A percentile compares a stretch with the other conserved stretches of the same genome.
Conservation (phyloP, 2,329 filamentous ascomycete species). For the Colletotrichum godetiae region DNA sequence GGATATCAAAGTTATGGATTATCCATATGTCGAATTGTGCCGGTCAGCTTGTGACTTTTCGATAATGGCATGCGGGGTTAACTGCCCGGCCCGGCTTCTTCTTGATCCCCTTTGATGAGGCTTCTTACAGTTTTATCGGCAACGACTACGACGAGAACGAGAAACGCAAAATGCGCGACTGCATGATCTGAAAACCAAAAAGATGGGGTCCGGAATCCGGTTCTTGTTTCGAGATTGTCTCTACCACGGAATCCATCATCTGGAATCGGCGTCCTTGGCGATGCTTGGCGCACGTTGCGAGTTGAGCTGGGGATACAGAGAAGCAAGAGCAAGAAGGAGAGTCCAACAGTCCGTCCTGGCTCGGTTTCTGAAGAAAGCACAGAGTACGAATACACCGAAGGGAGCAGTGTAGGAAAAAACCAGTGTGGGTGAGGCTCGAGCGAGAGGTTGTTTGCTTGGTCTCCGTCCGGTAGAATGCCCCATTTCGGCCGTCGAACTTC, state of each 20-base stretch:
- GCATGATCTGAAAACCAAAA: neutral
- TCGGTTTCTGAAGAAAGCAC: neutral
- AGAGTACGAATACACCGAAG: neutral
- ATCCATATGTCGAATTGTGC: neutral
- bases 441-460: neutral
- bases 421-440: neutral
- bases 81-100: neutral
- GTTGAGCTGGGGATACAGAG: constrained; percentile 7
- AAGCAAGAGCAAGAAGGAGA: neutral
- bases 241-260: constrained; percentile 19
- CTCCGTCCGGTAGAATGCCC: neutral
- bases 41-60: neutral
- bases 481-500: neutral
- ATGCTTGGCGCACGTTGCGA: constrained; percentile 33
- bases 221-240: constrained; percentile 26
- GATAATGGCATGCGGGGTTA: neutral
- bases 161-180: constrained; percentile 7
- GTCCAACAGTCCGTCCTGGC: neutral
- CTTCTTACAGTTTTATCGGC: neutral
- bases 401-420: neutral
- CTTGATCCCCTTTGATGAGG: neutral
- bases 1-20: neutral
- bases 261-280: constrained; percentile 30
- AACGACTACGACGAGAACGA: neutral
- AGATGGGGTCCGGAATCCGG: constrained; percentile 2